Evolutionary conservation across 1,139 yeast genomes (phyloP).

Genomic region (Debaryomyces subglobosus): DNA sequence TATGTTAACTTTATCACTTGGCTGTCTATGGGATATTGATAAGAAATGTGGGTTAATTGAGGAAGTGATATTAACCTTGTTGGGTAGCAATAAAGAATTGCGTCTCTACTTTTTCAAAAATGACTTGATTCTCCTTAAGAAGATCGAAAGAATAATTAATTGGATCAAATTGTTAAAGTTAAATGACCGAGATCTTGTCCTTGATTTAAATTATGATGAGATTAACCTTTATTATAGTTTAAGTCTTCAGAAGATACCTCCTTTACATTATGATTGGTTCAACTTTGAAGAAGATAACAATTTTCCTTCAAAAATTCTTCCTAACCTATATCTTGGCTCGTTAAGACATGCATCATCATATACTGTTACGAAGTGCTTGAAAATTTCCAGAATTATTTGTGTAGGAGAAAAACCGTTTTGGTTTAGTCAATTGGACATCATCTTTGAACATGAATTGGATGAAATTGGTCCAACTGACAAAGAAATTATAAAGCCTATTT

Average conservation of each 20-base stretch:
- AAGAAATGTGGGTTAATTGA: conserved; percentile 23
- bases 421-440: conserved; percentile 26
- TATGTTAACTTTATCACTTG: conserved; percentile 31
- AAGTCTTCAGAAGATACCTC: conserved; percentile 5
- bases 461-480: conserved; percentile 4
- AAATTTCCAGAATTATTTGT: conserved; percentile 32
- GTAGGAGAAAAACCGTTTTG: conserved; percentile 44
- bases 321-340: conserved; percentile 39
- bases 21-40: conserved; percentile 11
- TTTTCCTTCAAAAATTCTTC: conserved; percentile 38
- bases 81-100: conserved; percentile 18
- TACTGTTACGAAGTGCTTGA: conserved; percentile 29
- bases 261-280: conserved; percentile 37
- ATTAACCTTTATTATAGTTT: conserved; percentile 15
- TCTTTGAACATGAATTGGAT: conserved; percentile 24
- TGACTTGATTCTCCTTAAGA: conserved; percentile 36
- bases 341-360: conserved; percentile 38
- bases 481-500: conserved; percentile 27
- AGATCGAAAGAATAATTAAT: conserved; percentile 32
- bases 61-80: conserved; percentile 23
- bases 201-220: conserved; percentile 15
- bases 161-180: conserved; percentile 4
- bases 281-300: conserved; percentile 35
- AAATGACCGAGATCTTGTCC: conserved; percentile 3
- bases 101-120: conserved; percentile 36